These are phyloP conservation scores for Penicillium bialowiezense DNA, from an alignment of 495 filamentous ascomycete species.

Conservation along the genomic window DNA sequence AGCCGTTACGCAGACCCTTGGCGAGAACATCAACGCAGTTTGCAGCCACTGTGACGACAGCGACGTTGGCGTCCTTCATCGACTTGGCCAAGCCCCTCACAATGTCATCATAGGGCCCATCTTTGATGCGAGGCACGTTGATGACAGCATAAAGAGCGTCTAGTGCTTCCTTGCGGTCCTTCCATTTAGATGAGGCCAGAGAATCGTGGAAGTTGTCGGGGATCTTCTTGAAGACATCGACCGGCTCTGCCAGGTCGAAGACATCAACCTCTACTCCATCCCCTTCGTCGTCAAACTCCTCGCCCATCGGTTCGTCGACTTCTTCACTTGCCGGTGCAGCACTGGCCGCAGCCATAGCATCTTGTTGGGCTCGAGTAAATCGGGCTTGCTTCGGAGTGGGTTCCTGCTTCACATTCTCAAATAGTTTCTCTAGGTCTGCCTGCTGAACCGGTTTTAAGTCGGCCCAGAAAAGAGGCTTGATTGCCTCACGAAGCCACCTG, in stretches of 20 bases:
- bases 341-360: slow-evolving; percentile 67
- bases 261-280: slow-evolving; percentile 69
- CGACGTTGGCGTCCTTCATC: slow-evolving; percentile 99
- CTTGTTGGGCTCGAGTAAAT: slow-evolving; percentile 85
- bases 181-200: slow-evolving; percentile 90
- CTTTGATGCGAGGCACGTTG: slow-evolving; percentile 90
- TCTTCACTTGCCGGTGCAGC: slow-evolving; percentile 54
- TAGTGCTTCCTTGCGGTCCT: slow-evolving; percentile 92
- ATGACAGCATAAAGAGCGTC: slow-evolving; percentile 74
- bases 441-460: slow-evolving; percentile 97
- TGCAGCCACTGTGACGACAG: slow-evolving; percentile 88
- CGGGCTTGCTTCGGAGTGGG: slow-evolving; percentile 85
- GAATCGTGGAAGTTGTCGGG: slow-evolving; percentile 79
- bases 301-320: slow-evolving; percentile 48
- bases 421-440: slow-evolving; percentile 87
- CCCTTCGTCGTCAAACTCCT: slow-evolving; percentile 66
- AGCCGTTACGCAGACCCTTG: slow-evolving; percentile 76
- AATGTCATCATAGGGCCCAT: slow-evolving; percentile 83
- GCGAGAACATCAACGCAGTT: slow-evolving; percentile 93
- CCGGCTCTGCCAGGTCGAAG: slow-evolving; percentile 86
- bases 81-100: slow-evolving; percentile 79
- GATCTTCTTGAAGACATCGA: slow-evolving; percentile 83
- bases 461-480: slow-evolving; percentile 96
- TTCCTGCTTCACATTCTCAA: slow-evolving; percentile 89
- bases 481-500: slow-evolving; percentile 94